Conservation (phyloP, 2,329 filamentous ascomycete species). For the Fusarium globosum region DNA sequence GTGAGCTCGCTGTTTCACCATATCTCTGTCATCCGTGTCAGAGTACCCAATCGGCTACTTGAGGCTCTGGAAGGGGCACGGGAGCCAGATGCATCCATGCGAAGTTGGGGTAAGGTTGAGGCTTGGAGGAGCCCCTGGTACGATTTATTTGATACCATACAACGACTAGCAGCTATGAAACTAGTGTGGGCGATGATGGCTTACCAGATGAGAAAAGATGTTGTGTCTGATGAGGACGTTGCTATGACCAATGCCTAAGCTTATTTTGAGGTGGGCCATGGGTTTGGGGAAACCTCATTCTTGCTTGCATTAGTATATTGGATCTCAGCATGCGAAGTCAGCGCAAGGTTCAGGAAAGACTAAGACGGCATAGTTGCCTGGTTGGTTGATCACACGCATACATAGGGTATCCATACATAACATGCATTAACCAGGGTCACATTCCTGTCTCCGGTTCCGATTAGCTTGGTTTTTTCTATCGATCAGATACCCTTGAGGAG, state of each 20-base stretch:
- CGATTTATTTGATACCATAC: conserved; percentile 66
- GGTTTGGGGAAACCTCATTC: not conserved
- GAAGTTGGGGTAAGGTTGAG: conserved; percentile 64
- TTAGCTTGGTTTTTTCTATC: not conserved
- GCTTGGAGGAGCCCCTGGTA: conserved; percentile 71
- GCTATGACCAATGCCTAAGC: conserved; percentile 45
- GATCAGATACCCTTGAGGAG: not conserved
- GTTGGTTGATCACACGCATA: not conserved
- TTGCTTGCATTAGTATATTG: not conserved
- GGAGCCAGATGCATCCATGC: conserved; percentile 48
- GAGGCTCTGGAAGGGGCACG: conserved; percentile 62
- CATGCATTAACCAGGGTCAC: not conserved
- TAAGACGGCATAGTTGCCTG: not conserved
- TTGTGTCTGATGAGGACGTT: conserved; percentile 39
- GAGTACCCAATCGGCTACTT: conserved; percentile 66
- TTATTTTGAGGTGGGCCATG: not conserved
- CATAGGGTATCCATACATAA: conserved; percentile 2
- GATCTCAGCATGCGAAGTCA: not conserved
- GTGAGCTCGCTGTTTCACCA: conserved; percentile 72
- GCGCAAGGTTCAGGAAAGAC: not conserved
- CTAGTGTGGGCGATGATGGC: conserved; percentile 69
- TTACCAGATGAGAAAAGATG: conserved; percentile 65
- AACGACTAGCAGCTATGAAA: conserved; percentile 67
- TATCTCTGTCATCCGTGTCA: conserved; percentile 66
- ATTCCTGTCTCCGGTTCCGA: not conserved